Base-by-base conservation (phyloP, 1,139 yeast species). In the Casaregolazyma suthepensis region DNA sequence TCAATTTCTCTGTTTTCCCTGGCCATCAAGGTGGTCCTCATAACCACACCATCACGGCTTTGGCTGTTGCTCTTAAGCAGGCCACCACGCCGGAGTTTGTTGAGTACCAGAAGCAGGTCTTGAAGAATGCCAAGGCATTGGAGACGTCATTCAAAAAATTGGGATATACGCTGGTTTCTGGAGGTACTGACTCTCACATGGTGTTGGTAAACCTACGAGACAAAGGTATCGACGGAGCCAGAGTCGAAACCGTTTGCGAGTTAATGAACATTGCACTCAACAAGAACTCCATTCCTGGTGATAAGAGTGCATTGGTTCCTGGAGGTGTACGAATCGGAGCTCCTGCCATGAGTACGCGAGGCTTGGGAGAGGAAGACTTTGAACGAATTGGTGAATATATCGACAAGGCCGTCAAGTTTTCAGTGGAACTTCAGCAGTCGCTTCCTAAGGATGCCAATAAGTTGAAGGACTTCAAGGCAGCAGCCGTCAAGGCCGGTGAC, bases 1-100 rank as follows among this genome's bases (percentile, higher is more conserved):
- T 91, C 73, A 91, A 91, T 78, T 91, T 91, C 70, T 87, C 96
- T 22, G 97, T 91, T 45, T 91, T 91, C 87, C 98, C 98, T 63
- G 98, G 96, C 56, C 97, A 91, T 73, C 98, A 91, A 78, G 98
- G 98, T 76, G 98, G 98, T 67, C 98, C 98, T 63, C 97, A 91
- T 74, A 91, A 91, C 78, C 97, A 91, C 74, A 91, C 97, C 63
- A 91, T 91, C 67, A 86, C 96, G 61, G 98, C 97, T 12, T 76
- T 91, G 64, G 95, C 97, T 6, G 96, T 88, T 56, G 97, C 97
- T 22, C 81, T 91, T 69, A 89, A 89, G 71, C 97, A 91, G 77
- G 90, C 96, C 54, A 75, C 79, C 57, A 75, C 87, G 50, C 95
- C 96, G 53, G 96, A 90, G 71, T 91, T 83, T 75, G 83, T 81